Conservation (phyloP, 2,329 filamentous ascomycete species). For the Cryphonectria parasitica region DNA sequence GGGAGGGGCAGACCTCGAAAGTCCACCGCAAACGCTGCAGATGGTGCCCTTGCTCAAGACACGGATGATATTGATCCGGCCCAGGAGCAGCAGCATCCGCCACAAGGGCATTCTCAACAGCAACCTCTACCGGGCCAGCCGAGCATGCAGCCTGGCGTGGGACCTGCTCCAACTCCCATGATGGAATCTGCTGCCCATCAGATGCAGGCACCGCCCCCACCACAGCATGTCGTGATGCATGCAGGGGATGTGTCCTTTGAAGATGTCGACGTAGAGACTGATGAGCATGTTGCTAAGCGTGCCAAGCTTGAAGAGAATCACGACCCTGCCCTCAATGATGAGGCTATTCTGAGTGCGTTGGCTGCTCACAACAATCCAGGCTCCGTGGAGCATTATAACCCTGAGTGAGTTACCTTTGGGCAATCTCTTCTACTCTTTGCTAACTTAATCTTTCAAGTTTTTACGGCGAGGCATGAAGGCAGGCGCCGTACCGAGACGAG, state of each 20-base stretch:
- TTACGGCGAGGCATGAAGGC: conserved; percentile 24
- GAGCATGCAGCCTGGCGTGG: conserved; percentile 28
- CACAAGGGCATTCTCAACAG: conserved; percentile 10
- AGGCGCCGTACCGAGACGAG: neutral
- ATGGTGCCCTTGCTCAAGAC: conserved; percentile 7
- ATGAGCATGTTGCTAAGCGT: conserved; percentile 47
- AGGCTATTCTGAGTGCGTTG: conserved; percentile 51
- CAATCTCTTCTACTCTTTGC: neutral
- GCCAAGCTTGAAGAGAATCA: conserved; percentile 43
- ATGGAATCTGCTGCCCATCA: conserved; percentile 31
- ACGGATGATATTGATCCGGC: conserved; percentile 15
- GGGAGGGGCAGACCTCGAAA: conserved; percentile 60
- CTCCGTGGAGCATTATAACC: conserved; percentile 43
- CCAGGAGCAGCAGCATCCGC: conserved; percentile 21
- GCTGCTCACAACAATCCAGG: conserved; percentile 47
- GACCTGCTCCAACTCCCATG: conserved; percentile 25
- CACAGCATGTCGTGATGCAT: conserved; percentile 38
- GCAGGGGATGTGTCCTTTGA: conserved; percentile 31
- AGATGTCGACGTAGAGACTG: conserved; percentile 30
- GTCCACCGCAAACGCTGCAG: conserved; percentile 36
- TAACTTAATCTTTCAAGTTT: conserved; percentile 17
- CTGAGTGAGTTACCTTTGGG: conserved; percentile 44
- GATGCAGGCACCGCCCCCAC: conserved; percentile 31
- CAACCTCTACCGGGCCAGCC: conserved; percentile 28
- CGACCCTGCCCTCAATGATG: conserved; percentile 48